These are phyloP conservation scores for Aspergillus persii DNA, from an alignment of 2,329 filamentous ascomycete species.

Conservation along the genomic window DNA sequence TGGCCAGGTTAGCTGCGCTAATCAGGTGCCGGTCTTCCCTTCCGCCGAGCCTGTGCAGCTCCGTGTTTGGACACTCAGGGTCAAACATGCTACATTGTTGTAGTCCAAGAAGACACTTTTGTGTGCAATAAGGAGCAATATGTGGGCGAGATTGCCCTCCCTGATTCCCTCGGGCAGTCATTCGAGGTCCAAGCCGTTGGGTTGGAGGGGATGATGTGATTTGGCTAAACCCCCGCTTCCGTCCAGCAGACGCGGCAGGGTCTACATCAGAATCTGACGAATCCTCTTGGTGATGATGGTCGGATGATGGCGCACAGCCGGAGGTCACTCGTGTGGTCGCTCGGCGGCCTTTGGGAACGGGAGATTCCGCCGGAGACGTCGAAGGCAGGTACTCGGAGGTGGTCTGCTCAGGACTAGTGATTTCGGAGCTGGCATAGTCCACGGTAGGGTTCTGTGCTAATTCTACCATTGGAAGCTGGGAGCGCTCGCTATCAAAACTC, in stretches of 20 bases:
- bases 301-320: slow-evolving; percentile 15
- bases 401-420: slow-evolving; percentile 5
- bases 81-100: slow-evolving; percentile 20
- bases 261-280: slow-evolving; percentile 19
- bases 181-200: slow-evolving; percentile 11
- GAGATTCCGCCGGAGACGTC: slow-evolving; percentile 5
- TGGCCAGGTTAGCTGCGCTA: no score
- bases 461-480: slow-evolving; percentile 21
- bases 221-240: slow-evolving; percentile 25
- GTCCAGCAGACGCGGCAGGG: slow-evolving; percentile 11
- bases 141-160: slow-evolving; percentile 15
- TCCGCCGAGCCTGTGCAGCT: slow-evolving; percentile 15
- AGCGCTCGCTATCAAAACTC: slow-evolving; percentile 16
- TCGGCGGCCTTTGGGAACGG: slow-evolving; percentile 5
- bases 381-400: slow-evolving; percentile 15
- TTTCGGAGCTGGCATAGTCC: slow-evolving; percentile 14
- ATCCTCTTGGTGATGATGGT: slow-evolving; percentile 1
- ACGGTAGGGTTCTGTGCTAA: slow-evolving; percentile 11
- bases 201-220: slow-evolving; percentile 18
- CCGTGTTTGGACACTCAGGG: slow-evolving; percentile 22
- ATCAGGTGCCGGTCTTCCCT: background rate
- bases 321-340: slow-evolving; percentile 7
- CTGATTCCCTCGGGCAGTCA: slow-evolving; percentile 6
- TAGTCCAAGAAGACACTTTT: slow-evolving; percentile 26
- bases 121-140: slow-evolving; percentile 22